Conservation (phyloP, 208 protist species). For the Herpetomonas samuelpessoai region DNA sequence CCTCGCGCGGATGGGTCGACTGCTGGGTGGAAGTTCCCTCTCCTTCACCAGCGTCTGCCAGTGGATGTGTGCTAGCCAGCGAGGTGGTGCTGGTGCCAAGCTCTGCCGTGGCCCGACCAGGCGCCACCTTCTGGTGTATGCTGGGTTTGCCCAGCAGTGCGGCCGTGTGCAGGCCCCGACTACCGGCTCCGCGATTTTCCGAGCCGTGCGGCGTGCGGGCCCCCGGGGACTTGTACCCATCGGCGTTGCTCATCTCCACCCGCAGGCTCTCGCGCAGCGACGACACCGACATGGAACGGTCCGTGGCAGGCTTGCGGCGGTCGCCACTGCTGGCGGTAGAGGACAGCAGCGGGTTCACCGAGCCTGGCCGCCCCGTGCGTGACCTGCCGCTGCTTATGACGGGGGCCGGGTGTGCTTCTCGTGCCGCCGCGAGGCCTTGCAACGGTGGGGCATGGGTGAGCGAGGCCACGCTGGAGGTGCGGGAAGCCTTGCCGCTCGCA, state of each 20-base stretch:
- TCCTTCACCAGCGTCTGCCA: too few species aligned
- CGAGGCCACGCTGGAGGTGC: not conserved
- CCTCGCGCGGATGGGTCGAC: not conserved
- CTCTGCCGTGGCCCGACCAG: not conserved
- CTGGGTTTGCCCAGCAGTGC: not conserved
- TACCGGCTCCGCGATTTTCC: not conserved
- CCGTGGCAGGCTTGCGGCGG: not conserved
- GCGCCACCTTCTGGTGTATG: not conserved
- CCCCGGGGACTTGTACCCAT: not conserved
- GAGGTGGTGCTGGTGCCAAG: not conserved
- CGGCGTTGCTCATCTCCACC: not conserved
- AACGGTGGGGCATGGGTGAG: not conserved
- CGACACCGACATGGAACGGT: not conserved
- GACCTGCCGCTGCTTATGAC: too few species aligned
- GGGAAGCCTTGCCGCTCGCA: not conserved
- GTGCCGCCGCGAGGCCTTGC: not conserved
- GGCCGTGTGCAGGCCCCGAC: not conserved
- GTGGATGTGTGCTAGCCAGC: not conserved
- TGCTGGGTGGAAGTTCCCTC: not conserved
- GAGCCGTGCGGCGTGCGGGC: not conserved
- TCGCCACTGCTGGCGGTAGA: not conserved
- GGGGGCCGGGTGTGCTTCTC: too few species aligned
- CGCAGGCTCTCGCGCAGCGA: not conserved
- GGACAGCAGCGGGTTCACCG: not conserved
- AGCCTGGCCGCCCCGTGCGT: too few species aligned